phyloP scores from a whole-genome alignment of 2,329 filamentous ascomycete genomes.

The Stagonosporopsis chrysanthemi region DNA sequence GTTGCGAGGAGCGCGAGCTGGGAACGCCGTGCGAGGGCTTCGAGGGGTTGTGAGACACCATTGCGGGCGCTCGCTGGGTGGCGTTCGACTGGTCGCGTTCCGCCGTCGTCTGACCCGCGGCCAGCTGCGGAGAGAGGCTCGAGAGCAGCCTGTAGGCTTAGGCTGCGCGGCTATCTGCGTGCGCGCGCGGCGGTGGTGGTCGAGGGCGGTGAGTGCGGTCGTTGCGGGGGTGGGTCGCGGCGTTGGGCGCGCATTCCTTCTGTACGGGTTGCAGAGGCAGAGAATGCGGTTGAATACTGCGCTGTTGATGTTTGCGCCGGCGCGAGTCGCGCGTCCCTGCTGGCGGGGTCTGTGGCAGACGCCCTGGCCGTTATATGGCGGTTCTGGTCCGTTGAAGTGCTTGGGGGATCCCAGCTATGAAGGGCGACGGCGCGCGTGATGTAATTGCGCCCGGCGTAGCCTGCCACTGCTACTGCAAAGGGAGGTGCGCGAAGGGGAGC shows the following conservation, averaged over 20 bases:
- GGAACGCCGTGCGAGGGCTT: constrained; percentile 31
- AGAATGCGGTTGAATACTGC: constrained; percentile 18
- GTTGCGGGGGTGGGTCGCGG: constrained; percentile 25
- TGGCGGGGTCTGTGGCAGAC: constrained; percentile 33
- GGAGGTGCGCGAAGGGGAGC: constrained; percentile 2
- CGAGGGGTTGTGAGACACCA: constrained; percentile 37
- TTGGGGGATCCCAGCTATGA: constrained; percentile 42
- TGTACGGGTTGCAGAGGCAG: constrained; percentile 5
- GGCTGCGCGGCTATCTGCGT: not conserved
- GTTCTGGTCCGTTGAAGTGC: constrained; percentile 21
- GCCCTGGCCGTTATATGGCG: constrained; percentile 34
- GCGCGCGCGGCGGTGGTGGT: constrained; percentile 11
- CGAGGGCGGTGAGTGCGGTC: constrained; percentile 24
- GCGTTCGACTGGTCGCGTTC: constrained; percentile 1
- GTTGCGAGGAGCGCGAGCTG: constrained; percentile 39
- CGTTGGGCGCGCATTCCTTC: constrained; percentile 35
- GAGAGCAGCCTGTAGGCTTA: not conserved
- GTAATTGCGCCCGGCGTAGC: constrained; percentile 15
- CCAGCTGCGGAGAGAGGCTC: constrained; percentile 15
- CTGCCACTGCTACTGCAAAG: constrained; percentile 19
- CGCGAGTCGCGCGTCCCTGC: constrained; percentile 25
- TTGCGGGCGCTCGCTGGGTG: constrained; percentile 13
- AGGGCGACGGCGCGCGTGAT: constrained; percentile 19
- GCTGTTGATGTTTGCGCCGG: constrained; percentile 32
- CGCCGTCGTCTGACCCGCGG: constrained; percentile 13